Evolutionary conservation across 495 filamentous ascomycete species (phyloP).

Genomic region (Xylaria flabelliformis): DNA sequence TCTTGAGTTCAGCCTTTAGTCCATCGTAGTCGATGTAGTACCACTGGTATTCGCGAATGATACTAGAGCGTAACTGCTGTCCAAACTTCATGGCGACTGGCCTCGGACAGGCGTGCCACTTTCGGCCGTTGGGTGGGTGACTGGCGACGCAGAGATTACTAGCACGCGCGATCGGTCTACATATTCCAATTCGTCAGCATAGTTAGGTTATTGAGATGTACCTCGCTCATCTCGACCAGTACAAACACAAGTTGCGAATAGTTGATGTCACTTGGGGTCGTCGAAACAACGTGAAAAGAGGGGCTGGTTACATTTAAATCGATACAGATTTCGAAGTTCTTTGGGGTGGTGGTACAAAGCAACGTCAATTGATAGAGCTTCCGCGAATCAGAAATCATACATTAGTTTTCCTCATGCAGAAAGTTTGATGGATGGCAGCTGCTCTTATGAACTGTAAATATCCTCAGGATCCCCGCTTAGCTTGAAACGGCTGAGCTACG

Average conservation of each 20-base stretch:
- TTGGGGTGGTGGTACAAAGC: background rate
- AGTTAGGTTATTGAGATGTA: background rate
- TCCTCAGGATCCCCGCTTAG: background rate
- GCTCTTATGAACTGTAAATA: background rate
- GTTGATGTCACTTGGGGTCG: background rate
- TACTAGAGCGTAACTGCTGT: slow-evolving; percentile 88
- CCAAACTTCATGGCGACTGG: slow-evolving; percentile 81
- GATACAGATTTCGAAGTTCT: background rate
- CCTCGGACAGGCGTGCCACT: slow-evolving; percentile 41
- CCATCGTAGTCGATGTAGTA: slow-evolving; percentile 98
- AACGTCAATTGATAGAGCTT: background rate
- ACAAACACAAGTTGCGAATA: background rate
- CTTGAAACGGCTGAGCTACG: background rate
- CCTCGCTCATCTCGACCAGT: background rate
- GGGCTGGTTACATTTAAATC: background rate
- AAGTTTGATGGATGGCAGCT: background rate
- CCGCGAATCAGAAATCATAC: background rate
- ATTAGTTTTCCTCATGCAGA: background rate
- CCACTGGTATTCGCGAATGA: slow-evolving; percentile 94
- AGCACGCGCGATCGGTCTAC: background rate
- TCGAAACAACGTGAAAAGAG: background rate
- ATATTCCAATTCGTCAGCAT: background rate
- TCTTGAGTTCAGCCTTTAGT: slow-evolving; percentile 86
- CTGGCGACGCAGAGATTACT: background rate
- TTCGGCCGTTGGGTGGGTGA: background rate